Percentiles rank a stretch among this genome's conserved stretches.
These are phyloP conservation scores for Flaveria sonorensis DNA, from an alignment of 129 eudicot genomes.

Conservation along the genomic window DNA sequence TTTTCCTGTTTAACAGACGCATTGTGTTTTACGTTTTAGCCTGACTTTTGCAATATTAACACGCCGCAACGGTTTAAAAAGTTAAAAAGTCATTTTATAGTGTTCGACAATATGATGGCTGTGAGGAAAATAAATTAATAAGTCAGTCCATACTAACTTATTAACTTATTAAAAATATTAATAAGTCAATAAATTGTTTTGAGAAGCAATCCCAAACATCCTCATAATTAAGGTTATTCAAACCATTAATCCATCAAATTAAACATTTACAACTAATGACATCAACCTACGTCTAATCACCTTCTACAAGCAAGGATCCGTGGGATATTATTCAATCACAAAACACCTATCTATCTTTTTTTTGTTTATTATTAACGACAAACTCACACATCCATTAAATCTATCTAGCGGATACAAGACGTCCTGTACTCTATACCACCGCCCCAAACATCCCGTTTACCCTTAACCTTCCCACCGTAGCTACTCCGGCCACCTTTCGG, in stretches of 20 bases:
- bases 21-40: too few species aligned
- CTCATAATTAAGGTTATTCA: not conserved
- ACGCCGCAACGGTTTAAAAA: too few species aligned
- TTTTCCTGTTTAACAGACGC: too few species aligned
- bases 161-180: too few species aligned
- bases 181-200: too few species aligned
- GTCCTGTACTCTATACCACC: conserved; percentile 30
- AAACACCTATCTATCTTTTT: not conserved
- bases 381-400: not conserved
- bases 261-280: not conserved
- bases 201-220: too few species aligned
- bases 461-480: conserved; percentile 14
- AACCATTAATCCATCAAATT: not conserved
- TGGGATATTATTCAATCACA: not conserved
- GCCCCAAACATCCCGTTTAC: conserved; percentile 22
- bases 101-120: too few species aligned
- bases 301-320: not conserved
- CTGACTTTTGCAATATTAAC: too few species aligned
- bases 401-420: conserved; percentile 35
- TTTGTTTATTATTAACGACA: too few species aligned
- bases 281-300: not conserved
- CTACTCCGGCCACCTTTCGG: conserved; percentile 36
- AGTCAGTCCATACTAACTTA: too few species aligned
- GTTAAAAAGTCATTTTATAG: too few species aligned
- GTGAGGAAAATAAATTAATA: too few species aligned